Evolutionary conservation across 1,284 basidiomycete genomes (phyloP), one percentile per base, ranked within the genome.

Genomic region (Trichosporon sp.): DNA sequence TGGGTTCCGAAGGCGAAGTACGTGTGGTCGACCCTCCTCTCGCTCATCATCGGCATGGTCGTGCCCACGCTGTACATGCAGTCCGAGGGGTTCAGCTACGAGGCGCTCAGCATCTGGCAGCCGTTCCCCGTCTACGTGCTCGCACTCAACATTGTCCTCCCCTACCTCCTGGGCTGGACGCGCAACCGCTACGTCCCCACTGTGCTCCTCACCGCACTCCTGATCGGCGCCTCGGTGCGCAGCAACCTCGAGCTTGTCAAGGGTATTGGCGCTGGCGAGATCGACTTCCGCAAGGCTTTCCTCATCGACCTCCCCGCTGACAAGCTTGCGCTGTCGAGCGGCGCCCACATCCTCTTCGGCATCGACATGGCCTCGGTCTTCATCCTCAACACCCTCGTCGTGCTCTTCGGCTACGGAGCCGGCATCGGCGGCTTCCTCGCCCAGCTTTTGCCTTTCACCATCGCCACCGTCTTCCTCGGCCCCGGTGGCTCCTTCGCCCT

Each of bases 41-140:
- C 60, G 10, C 34, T 49, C 3, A 10, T 37, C 1, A 10, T 58
- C 21, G 65, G 65, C 11, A 59, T 57, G 16, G 5, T 61, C 7
- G 27, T 36, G 1, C 61, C 66, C 3, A 46, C 61, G n/a, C 32
- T 62, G 7, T 56, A 32, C 44, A n/a, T 61, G 9, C 33, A 59
- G 23, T 1, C 6, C n/a, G 16, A 46, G 31, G 29, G 52, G 10
- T 61, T 40, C 19, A 16, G 27, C 10, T 68, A 59, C 59, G 19
- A 11, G n/a, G 49, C 63, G 3, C 56, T 68, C 23, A 19, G 57
- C 4, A 16, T 63, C 33, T 68, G 66, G 66, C 66, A 68, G 36
- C 61, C 61, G 3, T 68, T 68, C 66, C 66, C 66, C 1, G 16
- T 63, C 13, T 65, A 65, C 63, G 58, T 63, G 4, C 37, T 61